Conservation (phyloP, 768 basidiomycete species). For the Cyathus striatus region DNA sequence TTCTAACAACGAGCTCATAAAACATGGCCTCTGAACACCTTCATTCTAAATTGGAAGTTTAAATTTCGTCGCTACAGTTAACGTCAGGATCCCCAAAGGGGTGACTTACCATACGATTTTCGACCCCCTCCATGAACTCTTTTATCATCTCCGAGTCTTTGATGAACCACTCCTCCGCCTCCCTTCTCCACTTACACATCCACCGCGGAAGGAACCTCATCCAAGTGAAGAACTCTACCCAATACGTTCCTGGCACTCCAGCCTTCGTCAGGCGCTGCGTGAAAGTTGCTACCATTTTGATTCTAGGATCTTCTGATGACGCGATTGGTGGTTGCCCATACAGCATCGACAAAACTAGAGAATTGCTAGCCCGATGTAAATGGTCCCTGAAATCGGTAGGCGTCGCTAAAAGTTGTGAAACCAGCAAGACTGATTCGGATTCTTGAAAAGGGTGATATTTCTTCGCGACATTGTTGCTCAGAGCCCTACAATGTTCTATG, state of each 20-base stretch:
- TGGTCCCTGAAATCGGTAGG: background rate
- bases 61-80: background rate
- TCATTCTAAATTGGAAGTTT: background rate
- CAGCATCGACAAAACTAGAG: too few species aligned
- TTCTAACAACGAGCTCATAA: background rate
- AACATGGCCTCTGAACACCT: background rate
- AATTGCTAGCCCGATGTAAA: too few species aligned
- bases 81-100: background rate
- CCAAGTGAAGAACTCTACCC: background rate
- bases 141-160: background rate
- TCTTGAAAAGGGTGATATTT: background rate
- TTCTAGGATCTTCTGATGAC: background rate
- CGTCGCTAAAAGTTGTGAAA: too few species aligned
- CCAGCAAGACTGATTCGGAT: too few species aligned
- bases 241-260: background rate
- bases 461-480: background rate
- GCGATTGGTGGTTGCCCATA: background rate
- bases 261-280: background rate
- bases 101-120: background rate
- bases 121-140: background rate
- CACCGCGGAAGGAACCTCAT: background rate
- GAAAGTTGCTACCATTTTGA: background rate
- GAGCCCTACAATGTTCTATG: too few species aligned
- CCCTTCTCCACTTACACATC: background rate
- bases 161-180: background rate